These are phyloP conservation scores for Ceratobasidium sp. DNA, from an alignment of 1,284 basidiomycete species.

Conservation along the genomic window DNA sequence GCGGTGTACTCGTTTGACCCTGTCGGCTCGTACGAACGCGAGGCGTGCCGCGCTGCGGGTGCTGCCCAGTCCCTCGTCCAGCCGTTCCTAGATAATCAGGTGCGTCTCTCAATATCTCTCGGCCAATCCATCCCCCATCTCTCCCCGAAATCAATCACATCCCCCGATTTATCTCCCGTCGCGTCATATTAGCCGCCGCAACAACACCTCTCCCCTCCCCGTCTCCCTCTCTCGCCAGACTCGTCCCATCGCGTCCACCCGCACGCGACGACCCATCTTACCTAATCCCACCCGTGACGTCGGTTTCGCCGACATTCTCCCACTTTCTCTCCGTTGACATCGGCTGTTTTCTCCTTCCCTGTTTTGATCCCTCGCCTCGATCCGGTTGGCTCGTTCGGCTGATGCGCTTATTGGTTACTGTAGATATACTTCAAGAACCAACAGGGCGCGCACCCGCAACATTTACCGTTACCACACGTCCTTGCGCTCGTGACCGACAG, in stretches of 20 bases:
- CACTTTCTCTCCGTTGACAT: constrained; percentile 16
- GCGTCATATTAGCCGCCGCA: not conserved
- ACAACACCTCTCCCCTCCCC: not conserved
- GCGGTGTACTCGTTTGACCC: constrained; percentile 98
- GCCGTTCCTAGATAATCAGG: constrained; percentile 97
- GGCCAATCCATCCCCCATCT: constrained; percentile 37
- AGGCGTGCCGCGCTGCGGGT: constrained; percentile 93
- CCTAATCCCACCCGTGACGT: constrained; percentile 33
- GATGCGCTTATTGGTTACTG: not conserved
- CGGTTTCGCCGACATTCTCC: constrained; percentile 13
- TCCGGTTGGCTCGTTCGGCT: constrained; percentile 13
- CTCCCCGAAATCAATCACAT: constrained; percentile 54
- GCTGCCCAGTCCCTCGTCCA: constrained; percentile 92
- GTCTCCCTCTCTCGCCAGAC: not conserved
- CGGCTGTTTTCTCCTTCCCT: constrained; percentile 20
- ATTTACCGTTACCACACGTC: constrained; percentile 85
- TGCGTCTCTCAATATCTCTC: constrained; percentile 56
- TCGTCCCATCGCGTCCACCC: constrained; percentile 10
- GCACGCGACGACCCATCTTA: constrained; percentile 24
- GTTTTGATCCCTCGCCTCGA: constrained; percentile 21
- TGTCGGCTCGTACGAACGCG: constrained; percentile 95
- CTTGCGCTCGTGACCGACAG: constrained; percentile 91
- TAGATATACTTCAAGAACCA: constrained; percentile 99
- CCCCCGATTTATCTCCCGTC: constrained; percentile 63
- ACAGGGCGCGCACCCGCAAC: constrained; percentile 78